Base-by-base conservation (phyloP, 2,329 filamentous ascomycete species). In the Diatrype stigma region DNA sequence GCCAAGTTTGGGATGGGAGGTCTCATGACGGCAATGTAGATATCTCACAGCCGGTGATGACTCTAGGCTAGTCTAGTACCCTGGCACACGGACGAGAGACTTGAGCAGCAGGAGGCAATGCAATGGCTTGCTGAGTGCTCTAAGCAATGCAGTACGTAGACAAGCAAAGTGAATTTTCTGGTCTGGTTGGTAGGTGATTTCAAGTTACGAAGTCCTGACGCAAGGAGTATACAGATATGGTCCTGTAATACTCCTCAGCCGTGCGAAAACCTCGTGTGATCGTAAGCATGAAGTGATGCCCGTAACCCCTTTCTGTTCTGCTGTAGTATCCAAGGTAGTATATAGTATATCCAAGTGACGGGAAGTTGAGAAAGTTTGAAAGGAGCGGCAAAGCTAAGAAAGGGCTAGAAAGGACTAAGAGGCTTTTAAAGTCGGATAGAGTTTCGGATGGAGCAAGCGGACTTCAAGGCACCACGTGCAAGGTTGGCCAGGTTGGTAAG, bases 211-310 rank as follows among this genome's bases (percentile, higher is more conserved):
- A 68, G 67, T 76, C 77, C 77, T 80, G 79, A 82, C 79, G 79
- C 79, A 82, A 82, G 79, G 79, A 81, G 79, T 80, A 81, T 78
- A 78, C 78, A 81, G 77, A 77, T 70, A 63, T 58, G 59, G 62
- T 65, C 73, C 79, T 77, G 78, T 72, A 66, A 80, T 81, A 81
- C 79, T 79, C 79, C 79, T 82, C 79, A 81, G 79, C 78, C 79
- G 76, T 81, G 72, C 74, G 74, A 73, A 56, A 67, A 53, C 57
- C 63, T 58, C 57, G 52, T 61, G 54, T 56, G 45, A 58, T 55
- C 53, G 67, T 61, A 59, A 61, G 58, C 72, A 76, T 76, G 65
- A 57, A 63, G 54, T 48, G 56, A 30, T 16, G 22, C 42, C n/a
- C 32, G 46, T 14, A 45, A 42, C 28, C 56, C 34, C 52, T 40